Conservation (phyloP, 2,329 filamentous ascomycete species). For the Balansia obtecta region DNA sequence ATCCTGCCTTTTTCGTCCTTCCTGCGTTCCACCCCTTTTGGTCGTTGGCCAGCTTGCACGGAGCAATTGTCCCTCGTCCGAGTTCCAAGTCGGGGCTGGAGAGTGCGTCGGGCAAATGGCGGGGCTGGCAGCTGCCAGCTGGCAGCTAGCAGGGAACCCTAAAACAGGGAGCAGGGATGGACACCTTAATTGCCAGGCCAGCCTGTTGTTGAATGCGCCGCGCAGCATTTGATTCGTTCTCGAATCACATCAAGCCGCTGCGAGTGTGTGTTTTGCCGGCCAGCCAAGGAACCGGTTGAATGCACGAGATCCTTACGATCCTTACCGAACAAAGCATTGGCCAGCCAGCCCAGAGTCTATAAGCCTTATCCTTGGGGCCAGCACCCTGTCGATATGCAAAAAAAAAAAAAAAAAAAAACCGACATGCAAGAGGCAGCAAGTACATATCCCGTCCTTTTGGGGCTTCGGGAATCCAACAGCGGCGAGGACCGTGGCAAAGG, state of each 20-base stretch:
- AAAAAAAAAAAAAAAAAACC: too few relatives aligned
- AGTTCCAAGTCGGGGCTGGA: constrained; percentile 1
- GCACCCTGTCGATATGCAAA: neutral
- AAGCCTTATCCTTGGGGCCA: neutral
- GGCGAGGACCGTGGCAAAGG: neutral
- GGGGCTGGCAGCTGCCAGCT: neutral
- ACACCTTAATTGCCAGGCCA: constrained; percentile 1
- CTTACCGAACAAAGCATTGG: neutral
- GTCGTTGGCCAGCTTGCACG: neutral
- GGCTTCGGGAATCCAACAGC: neutral
- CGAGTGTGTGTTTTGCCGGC: neutral
- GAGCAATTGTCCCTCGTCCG: neutral
- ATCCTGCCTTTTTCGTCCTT: neutral
- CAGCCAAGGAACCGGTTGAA: neutral
- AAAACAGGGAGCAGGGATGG: neutral
- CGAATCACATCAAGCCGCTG: neutral
- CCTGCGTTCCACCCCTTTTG: neutral
- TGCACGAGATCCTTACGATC: neutral
- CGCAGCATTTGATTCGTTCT: neutral
- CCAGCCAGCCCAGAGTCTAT: neutral
- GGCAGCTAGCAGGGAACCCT: too few relatives aligned
- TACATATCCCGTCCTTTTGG: too few relatives aligned
- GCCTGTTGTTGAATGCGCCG: neutral
- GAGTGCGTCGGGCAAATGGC: neutral
- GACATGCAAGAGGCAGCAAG: too few relatives aligned